These are phyloP conservation scores for Andalucia godoyi DNA, from an alignment of 78 protist species.

Conservation along the genomic window DNA sequence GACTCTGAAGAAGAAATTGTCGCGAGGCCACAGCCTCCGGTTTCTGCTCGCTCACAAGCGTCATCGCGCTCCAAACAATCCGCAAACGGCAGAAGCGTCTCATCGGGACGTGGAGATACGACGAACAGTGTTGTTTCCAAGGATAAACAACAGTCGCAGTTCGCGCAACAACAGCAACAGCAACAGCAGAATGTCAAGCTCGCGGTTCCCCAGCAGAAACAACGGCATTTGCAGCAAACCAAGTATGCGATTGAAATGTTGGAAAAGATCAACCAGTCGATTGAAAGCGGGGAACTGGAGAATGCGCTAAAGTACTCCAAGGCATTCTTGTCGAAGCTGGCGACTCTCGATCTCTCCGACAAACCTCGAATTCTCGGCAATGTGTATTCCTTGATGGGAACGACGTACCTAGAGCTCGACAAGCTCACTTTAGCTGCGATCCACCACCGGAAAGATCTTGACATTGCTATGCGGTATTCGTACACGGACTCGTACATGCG, in stretches of 20 bases:
- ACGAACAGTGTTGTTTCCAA: no score
- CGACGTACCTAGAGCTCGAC: background rate
- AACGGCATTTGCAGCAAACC: background rate
- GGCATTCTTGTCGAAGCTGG: background rate
- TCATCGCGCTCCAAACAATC: no score
- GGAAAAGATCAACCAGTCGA: background rate
- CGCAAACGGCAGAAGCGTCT: no score
- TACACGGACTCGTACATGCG: background rate
- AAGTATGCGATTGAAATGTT: background rate
- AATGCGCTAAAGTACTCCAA: background rate
- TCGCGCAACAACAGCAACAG: no score
- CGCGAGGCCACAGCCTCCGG: no score
- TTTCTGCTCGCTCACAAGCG: no score
- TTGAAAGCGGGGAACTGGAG: background rate
- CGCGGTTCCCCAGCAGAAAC: no score
- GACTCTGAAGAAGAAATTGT: no score
- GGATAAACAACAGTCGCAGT: no score
- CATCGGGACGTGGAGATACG: no score
- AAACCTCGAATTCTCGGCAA: background rate
- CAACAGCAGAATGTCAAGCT: no score
- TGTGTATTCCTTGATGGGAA: background rate
- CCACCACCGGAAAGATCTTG: background rate
- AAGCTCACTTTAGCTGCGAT: background rate
- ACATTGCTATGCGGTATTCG: background rate
- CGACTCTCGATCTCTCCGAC: background rate